Conservation (phyloP, 202 grass and related monocot species). For the Carex sylvatica region DNA sequence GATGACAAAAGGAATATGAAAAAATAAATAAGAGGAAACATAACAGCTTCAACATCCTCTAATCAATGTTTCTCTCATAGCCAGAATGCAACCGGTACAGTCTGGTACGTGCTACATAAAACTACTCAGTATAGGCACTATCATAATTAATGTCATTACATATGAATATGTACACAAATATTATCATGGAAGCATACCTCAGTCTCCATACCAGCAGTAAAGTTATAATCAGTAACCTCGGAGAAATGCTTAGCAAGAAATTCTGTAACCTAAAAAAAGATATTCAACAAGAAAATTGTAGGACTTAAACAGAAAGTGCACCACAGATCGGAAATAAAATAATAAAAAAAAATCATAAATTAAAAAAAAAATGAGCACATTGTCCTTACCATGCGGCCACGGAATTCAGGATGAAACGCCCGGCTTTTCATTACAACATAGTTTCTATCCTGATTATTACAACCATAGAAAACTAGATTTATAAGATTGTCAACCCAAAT, state of each 20-base stretch:
- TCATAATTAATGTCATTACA: conserved; percentile 4
- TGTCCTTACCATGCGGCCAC: conserved; percentile 85
- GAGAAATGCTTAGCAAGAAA: conserved; percentile 90
- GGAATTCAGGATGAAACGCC: conserved; percentile 82
- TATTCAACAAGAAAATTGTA: conserved; percentile 25
- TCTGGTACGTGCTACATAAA: conserved; percentile 23
- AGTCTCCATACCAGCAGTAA: conserved; percentile 96
- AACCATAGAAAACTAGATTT: conserved; percentile 38
- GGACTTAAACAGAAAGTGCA: background rate
- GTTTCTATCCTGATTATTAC: conserved; percentile 72
- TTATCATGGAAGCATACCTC: conserved; percentile 51
- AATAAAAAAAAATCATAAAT: background rate
- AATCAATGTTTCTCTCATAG: background rate
- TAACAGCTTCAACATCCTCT: conserved; percentile 13
- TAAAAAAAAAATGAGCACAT: background rate
- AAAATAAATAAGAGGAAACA: background rate
- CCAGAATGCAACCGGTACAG: conserved; percentile 7
- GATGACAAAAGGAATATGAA: background rate
- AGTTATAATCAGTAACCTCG: conserved; percentile 79
- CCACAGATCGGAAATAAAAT: background rate
- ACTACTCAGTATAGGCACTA: conserved; percentile 22
- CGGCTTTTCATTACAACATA: conserved; percentile 63
- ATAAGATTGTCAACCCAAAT: conserved; percentile 15
- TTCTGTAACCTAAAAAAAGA: conserved; percentile 59
- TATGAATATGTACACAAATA: conserved; percentile 30